phyloP scores from a whole-genome alignment of 2,329 filamentous ascomycete species.

The Fusarium verrucosum region DNA sequence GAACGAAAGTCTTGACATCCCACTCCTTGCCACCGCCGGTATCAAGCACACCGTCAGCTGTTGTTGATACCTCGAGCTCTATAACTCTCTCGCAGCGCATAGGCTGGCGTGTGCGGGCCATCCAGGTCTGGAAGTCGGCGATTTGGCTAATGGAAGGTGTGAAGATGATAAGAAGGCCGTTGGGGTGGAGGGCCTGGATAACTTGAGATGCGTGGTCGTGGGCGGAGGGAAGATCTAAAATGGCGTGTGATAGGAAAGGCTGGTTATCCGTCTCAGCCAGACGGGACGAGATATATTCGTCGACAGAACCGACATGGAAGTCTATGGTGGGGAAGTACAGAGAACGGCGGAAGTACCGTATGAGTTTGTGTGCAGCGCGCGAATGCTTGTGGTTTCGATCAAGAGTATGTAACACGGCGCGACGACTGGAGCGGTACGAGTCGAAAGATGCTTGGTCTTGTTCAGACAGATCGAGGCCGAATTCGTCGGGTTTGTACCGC shows the following conservation, averaged over 20 bases:
- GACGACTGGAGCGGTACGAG: constrained; percentile 60
- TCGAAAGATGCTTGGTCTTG: constrained; percentile 52
- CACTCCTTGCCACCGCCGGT: constrained; percentile 65
- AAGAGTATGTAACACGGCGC: constrained; percentile 78
- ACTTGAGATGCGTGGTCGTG: constrained; percentile 59
- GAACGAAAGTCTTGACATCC: constrained; percentile 65
- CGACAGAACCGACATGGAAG: constrained; percentile 75
- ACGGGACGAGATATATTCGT: constrained; percentile 68
- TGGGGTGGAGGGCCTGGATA: constrained; percentile 66
- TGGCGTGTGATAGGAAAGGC: constrained; percentile 75
- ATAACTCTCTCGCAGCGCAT: constrained; percentile 66
- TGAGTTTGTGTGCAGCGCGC: constrained; percentile 68
- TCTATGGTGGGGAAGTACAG: constrained; percentile 76
- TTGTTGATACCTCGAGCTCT: constrained; percentile 61
- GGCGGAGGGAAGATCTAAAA: constrained; percentile 77
- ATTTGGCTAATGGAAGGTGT: constrained; percentile 83
- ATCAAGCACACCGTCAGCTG: constrained; percentile 55
- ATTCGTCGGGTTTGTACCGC: constrained; percentile 26
- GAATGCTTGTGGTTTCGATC: constrained; percentile 72
- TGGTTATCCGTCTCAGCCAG: constrained; percentile 52
- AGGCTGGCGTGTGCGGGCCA: constrained; percentile 63
- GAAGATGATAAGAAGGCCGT: constrained; percentile 75
- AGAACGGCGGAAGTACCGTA: constrained; percentile 73
- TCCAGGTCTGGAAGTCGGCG: constrained; percentile 62
- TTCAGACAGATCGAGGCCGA: constrained; percentile 43